A percentile compares a stretch with the other conserved stretches of the same genome.
Conservation (phyloP, 2,329 filamentous ascomycete species). For the Xylariaceae sp. region DNA sequence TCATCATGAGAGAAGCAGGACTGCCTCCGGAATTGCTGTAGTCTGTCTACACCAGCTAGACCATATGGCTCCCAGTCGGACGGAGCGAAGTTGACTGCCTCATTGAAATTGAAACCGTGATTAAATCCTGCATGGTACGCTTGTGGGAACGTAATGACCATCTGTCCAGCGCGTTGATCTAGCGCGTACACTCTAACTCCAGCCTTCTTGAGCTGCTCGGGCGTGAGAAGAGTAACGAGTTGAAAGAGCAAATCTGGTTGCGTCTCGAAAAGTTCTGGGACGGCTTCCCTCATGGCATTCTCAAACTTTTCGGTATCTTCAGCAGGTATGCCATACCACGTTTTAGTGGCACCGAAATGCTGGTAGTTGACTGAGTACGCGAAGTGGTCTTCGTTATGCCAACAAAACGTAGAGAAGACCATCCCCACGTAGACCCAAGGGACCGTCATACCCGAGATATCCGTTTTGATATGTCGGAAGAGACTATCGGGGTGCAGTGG, state of each 20-base stretch:
- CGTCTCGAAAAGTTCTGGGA: conserved; percentile 95
- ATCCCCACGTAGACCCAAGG: conserved; percentile 99
- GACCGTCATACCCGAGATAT: conserved; percentile 98
- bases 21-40: conserved; percentile 87
- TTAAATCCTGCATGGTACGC: conserved; percentile 99
- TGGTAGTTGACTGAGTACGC: conserved; percentile 98
- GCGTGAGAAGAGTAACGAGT: conserved; percentile 92
- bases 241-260: conserved; percentile 97
- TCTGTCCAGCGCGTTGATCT: conserved; percentile 94
- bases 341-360: conserved; percentile 97
- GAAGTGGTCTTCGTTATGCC: conserved; percentile 99
- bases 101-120: conserved; percentile 98
- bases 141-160: conserved; percentile 95
- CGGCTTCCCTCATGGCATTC: conserved; percentile 90
- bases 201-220: conserved; percentile 90
- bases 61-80: conserved; percentile 95
- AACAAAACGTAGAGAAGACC: conserved; percentile 99
- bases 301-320: conserved; percentile 95
- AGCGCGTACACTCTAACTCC: conserved; percentile 92
- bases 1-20: conserved; percentile 99
- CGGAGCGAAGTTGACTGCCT: conserved; percentile 97
- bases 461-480: conserved; percentile 96
- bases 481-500: conserved; percentile 90
- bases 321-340: conserved; percentile 97
- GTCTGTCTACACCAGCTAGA: conserved; percentile 80